phyloP scores from a whole-genome alignment of 2,329 filamentous ascomycete species.

The Colletotrichum spaethianum region DNA sequence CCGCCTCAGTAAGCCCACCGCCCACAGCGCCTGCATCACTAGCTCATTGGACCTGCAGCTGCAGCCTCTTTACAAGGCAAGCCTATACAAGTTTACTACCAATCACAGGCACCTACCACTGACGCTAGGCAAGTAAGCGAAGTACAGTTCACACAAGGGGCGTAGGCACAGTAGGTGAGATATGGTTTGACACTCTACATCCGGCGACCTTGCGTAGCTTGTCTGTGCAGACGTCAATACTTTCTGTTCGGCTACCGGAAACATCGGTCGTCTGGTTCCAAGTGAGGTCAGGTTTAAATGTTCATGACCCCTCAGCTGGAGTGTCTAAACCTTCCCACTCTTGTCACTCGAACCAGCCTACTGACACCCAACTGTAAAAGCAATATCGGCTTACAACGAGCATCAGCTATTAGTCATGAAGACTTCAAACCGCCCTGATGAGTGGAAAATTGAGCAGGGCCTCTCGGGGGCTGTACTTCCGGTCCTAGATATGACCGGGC shows the following conservation, averaged over 20 bases:
- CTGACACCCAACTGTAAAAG: neutral
- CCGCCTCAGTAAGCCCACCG: neutral
- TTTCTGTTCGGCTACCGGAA: neutral
- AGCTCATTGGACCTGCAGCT: too few relatives aligned
- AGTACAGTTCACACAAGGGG: neutral
- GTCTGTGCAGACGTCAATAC: constrained; percentile 1
- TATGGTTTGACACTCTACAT: neutral
- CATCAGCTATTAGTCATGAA: constrained; percentile 3
- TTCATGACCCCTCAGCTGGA: neutral
- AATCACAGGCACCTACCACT: neutral
- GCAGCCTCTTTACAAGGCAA: neutral
- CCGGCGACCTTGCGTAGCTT: neutral
- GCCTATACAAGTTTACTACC: neutral
- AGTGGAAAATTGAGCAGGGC: constrained; percentile 69
- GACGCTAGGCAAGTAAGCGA: neutral
- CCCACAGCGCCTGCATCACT: neutral
- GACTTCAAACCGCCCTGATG: constrained; percentile 48
- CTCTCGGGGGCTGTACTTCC: constrained; percentile 61
- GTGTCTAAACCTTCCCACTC: neutral
- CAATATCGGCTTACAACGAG: too few relatives aligned
- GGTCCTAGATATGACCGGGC: constrained; percentile 61
- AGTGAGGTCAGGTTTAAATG: neutral
- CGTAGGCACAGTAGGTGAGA: neutral
- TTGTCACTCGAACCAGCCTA: neutral
- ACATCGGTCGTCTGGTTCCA: neutral